Conservation (phyloP, 73 alveolate genomes). For the Tetrahymena thermophila region DNA sequence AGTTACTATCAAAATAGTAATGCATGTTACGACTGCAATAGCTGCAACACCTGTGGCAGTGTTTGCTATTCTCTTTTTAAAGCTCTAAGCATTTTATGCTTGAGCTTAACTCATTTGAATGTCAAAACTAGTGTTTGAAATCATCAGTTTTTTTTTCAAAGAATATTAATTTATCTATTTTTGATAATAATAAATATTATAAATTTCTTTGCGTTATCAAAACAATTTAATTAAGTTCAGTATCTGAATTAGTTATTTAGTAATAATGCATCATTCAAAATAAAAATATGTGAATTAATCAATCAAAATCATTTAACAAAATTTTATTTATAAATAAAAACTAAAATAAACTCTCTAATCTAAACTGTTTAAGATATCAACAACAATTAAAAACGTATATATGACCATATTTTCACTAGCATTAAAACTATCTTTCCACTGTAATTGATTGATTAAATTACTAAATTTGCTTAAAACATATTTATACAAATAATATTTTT, state of each 20-base stretch:
- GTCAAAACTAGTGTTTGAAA: neutral
- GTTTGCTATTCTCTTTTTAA: neutral
- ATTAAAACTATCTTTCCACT: too few species aligned
- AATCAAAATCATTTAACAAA: too few species aligned
- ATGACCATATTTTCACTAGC: neutral
- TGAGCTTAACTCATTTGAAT: neutral
- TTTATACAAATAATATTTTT: too few species aligned
- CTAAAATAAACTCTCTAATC: neutral
- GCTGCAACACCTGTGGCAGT: neutral
- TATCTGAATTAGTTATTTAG: neutral
- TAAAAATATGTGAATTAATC: neutral
- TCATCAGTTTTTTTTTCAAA: neutral
- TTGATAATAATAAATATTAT: neutral
- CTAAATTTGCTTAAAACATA: too few species aligned
- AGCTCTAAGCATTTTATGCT: neutral
- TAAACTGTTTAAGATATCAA: too few species aligned
- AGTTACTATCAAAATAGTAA: neutral
- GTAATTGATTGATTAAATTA: too few species aligned
- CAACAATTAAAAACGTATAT: neutral
- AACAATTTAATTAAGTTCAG: neutral
- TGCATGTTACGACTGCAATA: neutral
- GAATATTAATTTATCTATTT: neutral
- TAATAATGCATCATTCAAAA: neutral
- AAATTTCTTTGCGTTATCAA: neutral
- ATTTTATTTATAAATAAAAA: too few species aligned